phyloP scores from a whole-genome alignment of 176 grass and related monocot genomes.

The Themeda triandra region DNA sequence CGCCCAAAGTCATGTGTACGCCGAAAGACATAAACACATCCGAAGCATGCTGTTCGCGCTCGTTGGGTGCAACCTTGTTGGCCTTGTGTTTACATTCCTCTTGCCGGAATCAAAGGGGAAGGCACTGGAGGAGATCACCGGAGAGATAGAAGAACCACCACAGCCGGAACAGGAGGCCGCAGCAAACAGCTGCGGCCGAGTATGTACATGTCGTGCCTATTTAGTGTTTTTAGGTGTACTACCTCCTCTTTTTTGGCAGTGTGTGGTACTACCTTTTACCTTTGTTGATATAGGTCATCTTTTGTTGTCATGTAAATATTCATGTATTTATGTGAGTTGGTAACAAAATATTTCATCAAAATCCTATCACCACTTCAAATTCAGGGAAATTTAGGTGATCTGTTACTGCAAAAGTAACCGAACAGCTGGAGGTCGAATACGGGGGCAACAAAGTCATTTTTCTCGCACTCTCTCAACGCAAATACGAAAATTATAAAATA shows the following conservation, averaged over 20 bases:
- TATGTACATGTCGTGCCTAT: not conserved
- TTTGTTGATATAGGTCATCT: not conserved
- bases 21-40: not conserved
- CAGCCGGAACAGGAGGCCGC: not conserved
- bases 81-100: conserved; percentile 24
- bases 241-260: not conserved
- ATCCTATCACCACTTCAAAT: no score
- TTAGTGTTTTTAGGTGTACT: not conserved
- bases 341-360: not conserved
- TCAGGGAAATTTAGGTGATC: no score
- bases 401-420: no score
- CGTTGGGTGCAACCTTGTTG: conserved; percentile 33
- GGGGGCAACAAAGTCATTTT: no score
- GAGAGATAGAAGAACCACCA: conserved; percentile 8
- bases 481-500: no score
- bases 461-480: no score
- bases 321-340: not conserved
- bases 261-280: not conserved
- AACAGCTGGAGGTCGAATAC: no score
- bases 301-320: not conserved
- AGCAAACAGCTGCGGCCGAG: not conserved
- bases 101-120: conserved; percentile 42
- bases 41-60: conserved; percentile 13
- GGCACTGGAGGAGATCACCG: conserved; percentile 25
- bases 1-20: not conserved